phyloP scores from a whole-genome alignment of 2,329 filamentous ascomycete genomes.

The Cordyceps militaris region DNA sequence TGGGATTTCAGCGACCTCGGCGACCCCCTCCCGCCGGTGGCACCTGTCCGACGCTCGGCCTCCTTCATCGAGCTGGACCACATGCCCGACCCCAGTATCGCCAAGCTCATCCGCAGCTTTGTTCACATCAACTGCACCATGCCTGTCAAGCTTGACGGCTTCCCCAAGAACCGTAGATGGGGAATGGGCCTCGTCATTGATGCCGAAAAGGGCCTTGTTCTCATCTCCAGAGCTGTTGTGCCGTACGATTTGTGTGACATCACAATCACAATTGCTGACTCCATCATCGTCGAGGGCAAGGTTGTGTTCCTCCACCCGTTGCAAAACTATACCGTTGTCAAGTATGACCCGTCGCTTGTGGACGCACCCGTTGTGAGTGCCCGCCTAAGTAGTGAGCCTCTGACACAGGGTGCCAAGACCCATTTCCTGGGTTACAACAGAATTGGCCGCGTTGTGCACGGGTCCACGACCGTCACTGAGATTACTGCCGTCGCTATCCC shows the following conservation, averaged over 20 bases:
- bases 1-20: slow-evolving; percentile 92
- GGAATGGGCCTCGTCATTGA: slow-evolving; percentile 97
- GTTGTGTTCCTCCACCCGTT: slow-evolving; percentile 93
- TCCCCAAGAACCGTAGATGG: slow-evolving; percentile 87
- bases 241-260: slow-evolving; percentile 97
- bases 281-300: slow-evolving; percentile 88
- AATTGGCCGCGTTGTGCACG: slow-evolving; percentile 86
- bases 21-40: slow-evolving; percentile 67
- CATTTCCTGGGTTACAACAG: slow-evolving; percentile 99
- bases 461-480: slow-evolving; percentile 91
- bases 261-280: slow-evolving; percentile 91
- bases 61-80: slow-evolving; percentile 90
- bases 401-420: slow-evolving; percentile 88
- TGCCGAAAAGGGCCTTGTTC: slow-evolving; percentile 87
- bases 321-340: slow-evolving; percentile 92
- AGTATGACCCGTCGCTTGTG: slow-evolving; percentile 91
- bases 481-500: slow-evolving; percentile 96
- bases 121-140: slow-evolving; percentile 88
- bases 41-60: slow-evolving; percentile 67
- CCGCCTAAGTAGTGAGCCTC: slow-evolving; percentile 68
- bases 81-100: slow-evolving; percentile 81
- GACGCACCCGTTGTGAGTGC: slow-evolving; percentile 89
- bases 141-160: slow-evolving; percentile 96
- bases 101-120: slow-evolving; percentile 88
- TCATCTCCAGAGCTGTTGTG: slow-evolving; percentile 89